Percentiles rank a stretch among this genome's conserved stretches.
These are phyloP conservation scores for Boletus edulis DNA, from an alignment of 768 basidiomycete genomes.

Conservation along the genomic window DNA sequence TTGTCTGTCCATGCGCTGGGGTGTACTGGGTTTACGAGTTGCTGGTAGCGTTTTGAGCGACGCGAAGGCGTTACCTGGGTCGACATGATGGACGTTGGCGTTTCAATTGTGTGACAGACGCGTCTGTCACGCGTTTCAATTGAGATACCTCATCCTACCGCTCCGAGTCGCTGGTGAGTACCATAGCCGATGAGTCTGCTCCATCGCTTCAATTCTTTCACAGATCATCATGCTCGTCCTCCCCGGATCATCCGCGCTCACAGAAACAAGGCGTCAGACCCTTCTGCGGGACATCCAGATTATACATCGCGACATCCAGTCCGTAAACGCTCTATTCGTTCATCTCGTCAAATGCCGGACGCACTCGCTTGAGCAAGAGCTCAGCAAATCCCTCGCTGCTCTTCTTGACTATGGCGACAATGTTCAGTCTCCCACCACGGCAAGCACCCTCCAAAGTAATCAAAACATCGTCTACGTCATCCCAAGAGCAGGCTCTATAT, in stretches of 20 bases:
- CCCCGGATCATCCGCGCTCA: constrained; percentile 72
- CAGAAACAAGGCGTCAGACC: constrained; percentile 63
- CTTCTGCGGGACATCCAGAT: constrained; percentile 62
- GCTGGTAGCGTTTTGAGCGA: constrained; percentile 37
- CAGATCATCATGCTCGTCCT: constrained; percentile 69
- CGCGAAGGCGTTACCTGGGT: constrained; percentile 31
- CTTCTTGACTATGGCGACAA: constrained; percentile 88
- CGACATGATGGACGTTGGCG: constrained; percentile 9
- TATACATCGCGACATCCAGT: constrained; percentile 48
- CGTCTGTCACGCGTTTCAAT: constrained; percentile 22
- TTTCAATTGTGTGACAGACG: constrained; percentile 10
- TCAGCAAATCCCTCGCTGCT: constrained; percentile 57
- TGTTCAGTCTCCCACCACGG: constrained; percentile 46
- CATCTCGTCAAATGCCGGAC: constrained; percentile 76
- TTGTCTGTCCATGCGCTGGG: constrained; percentile 27
- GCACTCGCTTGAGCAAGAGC: constrained; percentile 41
- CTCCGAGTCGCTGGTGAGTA: constrained; percentile 8
- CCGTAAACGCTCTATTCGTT: constrained; percentile 81
- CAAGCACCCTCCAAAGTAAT: constrained; percentile 29
- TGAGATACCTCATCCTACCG: too few relatives aligned
- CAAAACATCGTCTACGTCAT: constrained; percentile 65
- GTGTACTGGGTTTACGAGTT: constrained; percentile 29
- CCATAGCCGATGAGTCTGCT: background rate
- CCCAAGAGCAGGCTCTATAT: constrained; percentile 87
- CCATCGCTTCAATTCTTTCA: background rate